phyloP scores from a whole-genome alignment of 1,284 basidiomycete species.

The Stereum hirsutum region DNA sequence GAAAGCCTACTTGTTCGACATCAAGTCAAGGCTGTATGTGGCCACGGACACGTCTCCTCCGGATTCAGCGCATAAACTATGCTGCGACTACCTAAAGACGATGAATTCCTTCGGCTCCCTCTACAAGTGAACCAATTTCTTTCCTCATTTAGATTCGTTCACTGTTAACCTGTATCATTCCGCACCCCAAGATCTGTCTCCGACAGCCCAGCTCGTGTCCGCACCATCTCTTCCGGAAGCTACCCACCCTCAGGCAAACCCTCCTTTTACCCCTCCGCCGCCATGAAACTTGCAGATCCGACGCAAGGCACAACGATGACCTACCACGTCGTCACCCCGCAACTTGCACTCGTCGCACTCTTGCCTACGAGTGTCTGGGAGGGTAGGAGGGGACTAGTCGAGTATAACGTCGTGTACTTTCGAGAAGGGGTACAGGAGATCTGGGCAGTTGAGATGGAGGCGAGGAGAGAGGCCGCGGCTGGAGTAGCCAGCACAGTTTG shows the following conservation, averaged over 20 bases:
- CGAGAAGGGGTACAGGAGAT: constrained; percentile 73
- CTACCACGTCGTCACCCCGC: constrained; percentile 79
- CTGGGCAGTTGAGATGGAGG: constrained; percentile 59
- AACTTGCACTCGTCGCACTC: constrained; percentile 74
- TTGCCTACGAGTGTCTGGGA: constrained; percentile 77
- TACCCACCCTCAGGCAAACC: constrained; percentile 13
- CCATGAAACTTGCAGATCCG: constrained; percentile 51
- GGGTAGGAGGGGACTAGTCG: constrained; percentile 72
- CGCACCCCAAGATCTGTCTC: constrained; percentile 18
- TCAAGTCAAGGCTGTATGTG: constrained; percentile 78
- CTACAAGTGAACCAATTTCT: neutral
- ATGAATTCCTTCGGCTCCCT: constrained; percentile 43
- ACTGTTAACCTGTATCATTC: too few relatives aligned
- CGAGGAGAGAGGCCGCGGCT: too few relatives aligned
- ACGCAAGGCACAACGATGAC: constrained; percentile 68
- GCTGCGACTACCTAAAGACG: constrained; percentile 87
- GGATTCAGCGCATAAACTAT: constrained; percentile 83
- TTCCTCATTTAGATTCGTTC: neutral
- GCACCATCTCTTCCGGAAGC: constrained; percentile 10
- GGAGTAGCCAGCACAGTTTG: too few relatives aligned
- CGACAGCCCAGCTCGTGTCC: constrained; percentile 13
- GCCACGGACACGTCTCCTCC: constrained; percentile 92
- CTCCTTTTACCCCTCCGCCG: constrained; percentile 44
- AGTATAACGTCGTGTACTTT: constrained; percentile 91
- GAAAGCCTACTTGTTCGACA: constrained; percentile 92